Evolutionary conservation across 2,329 filamentous ascomycete species (phyloP).

Genomic region (Chrysoporthe austroafricana): DNA sequence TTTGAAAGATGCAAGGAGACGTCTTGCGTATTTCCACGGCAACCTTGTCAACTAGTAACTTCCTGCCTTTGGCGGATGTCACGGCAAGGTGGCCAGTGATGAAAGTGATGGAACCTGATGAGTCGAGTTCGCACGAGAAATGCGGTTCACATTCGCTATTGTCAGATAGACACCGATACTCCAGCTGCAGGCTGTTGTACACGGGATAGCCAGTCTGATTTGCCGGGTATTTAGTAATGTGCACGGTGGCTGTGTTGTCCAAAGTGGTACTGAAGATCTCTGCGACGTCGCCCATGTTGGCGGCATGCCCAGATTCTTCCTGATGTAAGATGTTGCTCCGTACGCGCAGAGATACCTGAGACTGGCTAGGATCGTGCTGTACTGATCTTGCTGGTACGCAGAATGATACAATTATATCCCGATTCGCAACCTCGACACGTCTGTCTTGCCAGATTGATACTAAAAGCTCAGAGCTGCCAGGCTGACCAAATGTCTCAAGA

Average conservation of each 20-base stretch:
- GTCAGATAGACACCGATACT: too few relatives aligned
- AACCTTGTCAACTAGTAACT: constrained; percentile 42
- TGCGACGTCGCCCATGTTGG: constrained; percentile 35
- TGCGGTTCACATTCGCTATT: constrained; percentile 19
- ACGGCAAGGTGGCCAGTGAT: constrained; percentile 48
- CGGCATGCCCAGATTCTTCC: constrained; percentile 30
- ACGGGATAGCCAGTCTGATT: constrained; percentile 38
- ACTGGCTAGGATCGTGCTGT: constrained; percentile 38
- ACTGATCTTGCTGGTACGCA: constrained; percentile 43
- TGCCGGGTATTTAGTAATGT: constrained; percentile 43
- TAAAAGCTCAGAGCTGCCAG: constrained; percentile 37
- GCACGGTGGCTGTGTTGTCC: constrained; percentile 37
- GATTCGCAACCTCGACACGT: constrained; percentile 42
- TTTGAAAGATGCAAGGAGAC: constrained; percentile 45
- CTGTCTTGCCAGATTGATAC: constrained; percentile 41
- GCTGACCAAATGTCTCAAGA: constrained; percentile 34
- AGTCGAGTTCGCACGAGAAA: constrained; percentile 39
- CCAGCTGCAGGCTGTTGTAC: background rate
- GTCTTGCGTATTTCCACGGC: constrained; percentile 43
- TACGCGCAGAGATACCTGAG: constrained; percentile 40
- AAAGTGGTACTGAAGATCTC: constrained; percentile 40
- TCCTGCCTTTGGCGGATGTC: constrained; percentile 39
- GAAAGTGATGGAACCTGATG: constrained; percentile 37
- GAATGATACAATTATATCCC: constrained; percentile 47
- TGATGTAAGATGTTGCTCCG: constrained; percentile 34